These are phyloP conservation scores for Cercospora nicotianae DNA, from an alignment of 2,329 filamentous ascomycete species.

Conservation along the genomic window DNA sequence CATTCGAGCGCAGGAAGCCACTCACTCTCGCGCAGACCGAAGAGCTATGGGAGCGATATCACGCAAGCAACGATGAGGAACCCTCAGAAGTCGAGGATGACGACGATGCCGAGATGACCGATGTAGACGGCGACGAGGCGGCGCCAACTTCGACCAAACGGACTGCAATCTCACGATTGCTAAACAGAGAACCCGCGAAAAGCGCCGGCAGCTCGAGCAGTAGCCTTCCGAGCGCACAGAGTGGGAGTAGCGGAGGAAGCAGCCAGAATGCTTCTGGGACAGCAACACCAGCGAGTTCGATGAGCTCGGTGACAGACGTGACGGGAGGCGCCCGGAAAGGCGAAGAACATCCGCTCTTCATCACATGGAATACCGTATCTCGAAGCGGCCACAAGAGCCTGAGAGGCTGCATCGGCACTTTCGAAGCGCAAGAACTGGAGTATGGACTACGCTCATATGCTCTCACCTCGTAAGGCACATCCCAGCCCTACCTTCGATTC, in stretches of 20 bases:
- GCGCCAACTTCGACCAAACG: slow-evolving; percentile 34
- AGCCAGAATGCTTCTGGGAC: slow-evolving; percentile 23
- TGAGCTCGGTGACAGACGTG: slow-evolving; percentile 52
- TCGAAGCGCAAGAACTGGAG: slow-evolving; percentile 72
- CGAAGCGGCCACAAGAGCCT: slow-evolving; percentile 64
- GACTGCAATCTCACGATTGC: slow-evolving; percentile 48
- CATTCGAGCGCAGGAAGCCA: slow-evolving; percentile 68
- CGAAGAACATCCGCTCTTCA: slow-evolving; percentile 71
- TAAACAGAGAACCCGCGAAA: slow-evolving; percentile 30
- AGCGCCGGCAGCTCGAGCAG: slow-evolving; percentile 33
- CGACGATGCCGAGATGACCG: slow-evolving; percentile 33
- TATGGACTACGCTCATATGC: slow-evolving; percentile 77
- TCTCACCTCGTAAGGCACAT: slow-evolving; percentile 63
- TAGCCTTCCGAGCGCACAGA: slow-evolving; percentile 32
- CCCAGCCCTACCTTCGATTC: neutral
- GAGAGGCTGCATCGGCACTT: slow-evolving; percentile 95
- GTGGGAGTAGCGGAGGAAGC: slow-evolving; percentile 19
- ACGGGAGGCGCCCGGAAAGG: slow-evolving; percentile 34
- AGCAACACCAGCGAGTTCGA: slow-evolving; percentile 39
- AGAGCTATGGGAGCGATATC: slow-evolving; percentile 63
- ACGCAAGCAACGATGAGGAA: slow-evolving; percentile 44
- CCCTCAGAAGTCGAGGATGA: slow-evolving; percentile 27
- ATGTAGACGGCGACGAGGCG: slow-evolving; percentile 29
- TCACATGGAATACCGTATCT: slow-evolving; percentile 85
- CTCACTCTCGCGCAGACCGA: slow-evolving; percentile 69